Evolutionary conservation across 2,329 filamentous ascomycete genomes (phyloP), one percentile per base, ranked within the genome.

Genomic region (Sporothrix sp.): DNA sequence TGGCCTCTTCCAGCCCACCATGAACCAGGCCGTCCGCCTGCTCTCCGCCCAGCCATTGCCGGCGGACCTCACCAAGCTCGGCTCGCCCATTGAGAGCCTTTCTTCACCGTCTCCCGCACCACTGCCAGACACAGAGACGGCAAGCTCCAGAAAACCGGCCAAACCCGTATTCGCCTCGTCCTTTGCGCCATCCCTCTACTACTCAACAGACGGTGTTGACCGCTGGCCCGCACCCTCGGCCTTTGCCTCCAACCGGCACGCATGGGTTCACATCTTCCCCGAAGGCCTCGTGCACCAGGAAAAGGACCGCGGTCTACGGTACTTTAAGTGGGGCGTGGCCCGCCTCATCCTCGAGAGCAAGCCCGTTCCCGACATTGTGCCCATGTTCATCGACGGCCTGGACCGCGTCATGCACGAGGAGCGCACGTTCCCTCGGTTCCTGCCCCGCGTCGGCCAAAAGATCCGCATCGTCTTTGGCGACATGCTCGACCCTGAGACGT

Each of bases 271-370:
- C 66, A 84, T 97, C 50, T 97, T 97, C 66, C 93, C 93, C 11
- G 93, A 98, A 68, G 93, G 89, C 43, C 88, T 86, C 66, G 88
- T 95, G 40, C 90, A 97, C 66, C 93, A 98, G 68, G 82, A 88
- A 58, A 78, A 84, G 1, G 72, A 81, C 37, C 81, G 82, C 59
- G 80, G 83, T 7, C 83, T 97, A 74, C 85, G 93, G 27, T 98
- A 98, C 69, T 97, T 97, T 78, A 96, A 95, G 71, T 98, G 93
- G 93, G 93, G 93, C 1, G 75, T 97, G 2, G 88, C 91, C 7
- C 81, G 93, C 2, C 75, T 97, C 52, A 93, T 98, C 52, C 79
- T 98, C 42, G 93, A 98, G 66, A 80, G 84, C 42, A 85, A 91
- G 44, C 87, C 57, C 3, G 82, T 86, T 55, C 93, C 93, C 0